A percentile compares a stretch with the other conserved stretches of the same genome.
phyloP scores from a whole-genome alignment of 192 early-diverging fungal species.

The Piromyces sp. region DNA sequence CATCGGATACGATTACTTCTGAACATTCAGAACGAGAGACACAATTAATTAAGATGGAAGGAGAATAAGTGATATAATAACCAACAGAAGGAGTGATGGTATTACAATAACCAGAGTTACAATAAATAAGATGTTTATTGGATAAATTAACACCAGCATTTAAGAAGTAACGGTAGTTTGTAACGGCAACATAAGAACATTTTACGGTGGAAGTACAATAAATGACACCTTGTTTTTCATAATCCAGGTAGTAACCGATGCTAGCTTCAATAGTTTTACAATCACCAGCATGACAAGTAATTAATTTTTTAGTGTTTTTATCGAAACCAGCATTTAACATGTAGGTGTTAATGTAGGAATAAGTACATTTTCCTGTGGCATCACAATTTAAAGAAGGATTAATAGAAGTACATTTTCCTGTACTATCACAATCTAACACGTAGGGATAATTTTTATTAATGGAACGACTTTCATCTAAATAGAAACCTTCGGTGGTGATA shows the following conservation, averaged over 20 bases:
- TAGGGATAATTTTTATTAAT: neutral
- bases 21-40: neutral
- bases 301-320: neutral
- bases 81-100: neutral
- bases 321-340: neutral
- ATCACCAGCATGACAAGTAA: neutral
- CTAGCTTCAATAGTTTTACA: neutral
- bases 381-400: neutral
- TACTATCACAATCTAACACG: neutral
- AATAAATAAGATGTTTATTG: neutral
- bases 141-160: neutral
- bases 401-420: neutral
- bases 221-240: neutral
- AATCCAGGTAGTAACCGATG: neutral
- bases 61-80: neutral
- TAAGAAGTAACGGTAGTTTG: neutral
- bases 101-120: neutral
- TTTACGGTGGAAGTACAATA: neutral
- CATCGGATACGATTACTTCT: neutral
- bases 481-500: neutral
- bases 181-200: neutral
- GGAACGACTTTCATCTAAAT: neutral
- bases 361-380: neutral
- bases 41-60: neutral
- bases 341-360: neutral